Evolutionary conservation across 2,329 filamentous ascomycete genomes (phyloP).

Genomic region (Ophiostoma fasciatum): DNA sequence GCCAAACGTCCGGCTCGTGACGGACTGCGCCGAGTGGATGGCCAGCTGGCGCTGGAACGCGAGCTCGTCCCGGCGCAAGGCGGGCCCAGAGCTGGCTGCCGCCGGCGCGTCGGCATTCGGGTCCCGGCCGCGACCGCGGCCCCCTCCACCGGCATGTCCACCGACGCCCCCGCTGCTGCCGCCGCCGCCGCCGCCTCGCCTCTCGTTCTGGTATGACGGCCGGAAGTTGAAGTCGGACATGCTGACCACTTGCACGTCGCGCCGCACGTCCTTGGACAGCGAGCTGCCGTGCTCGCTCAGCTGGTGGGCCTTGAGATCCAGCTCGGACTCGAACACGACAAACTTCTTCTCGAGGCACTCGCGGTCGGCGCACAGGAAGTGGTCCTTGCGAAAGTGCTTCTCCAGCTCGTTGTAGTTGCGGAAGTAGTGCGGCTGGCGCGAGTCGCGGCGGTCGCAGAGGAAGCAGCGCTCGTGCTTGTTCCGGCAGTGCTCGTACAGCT

Average conservation of each 20-base stretch:
- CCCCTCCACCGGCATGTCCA: constrained; percentile 20
- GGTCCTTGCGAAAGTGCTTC: constrained; percentile 72
- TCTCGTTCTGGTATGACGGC: constrained; percentile 55
- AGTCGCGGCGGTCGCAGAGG: constrained; percentile 64
- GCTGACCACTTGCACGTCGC: constrained; percentile 75
- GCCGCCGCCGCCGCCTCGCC: constrained; percentile 35
- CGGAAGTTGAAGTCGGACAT: constrained; percentile 75
- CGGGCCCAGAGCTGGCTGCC: constrained; percentile 62
- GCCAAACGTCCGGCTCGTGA: constrained; percentile 68
- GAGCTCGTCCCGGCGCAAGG: constrained; percentile 70
- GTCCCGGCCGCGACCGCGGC: constrained; percentile 51
- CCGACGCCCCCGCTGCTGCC: constrained; percentile 22
- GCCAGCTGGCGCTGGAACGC: constrained; percentile 87
- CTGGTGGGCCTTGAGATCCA: constrained; percentile 91
- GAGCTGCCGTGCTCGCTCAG: constrained; percentile 67
- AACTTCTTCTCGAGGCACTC: constrained; percentile 97
- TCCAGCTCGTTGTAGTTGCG: constrained; percentile 77
- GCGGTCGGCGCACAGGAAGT: constrained; percentile 69
- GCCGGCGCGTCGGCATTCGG: constrained; percentile 65
- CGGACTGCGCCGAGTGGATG: constrained; percentile 74
- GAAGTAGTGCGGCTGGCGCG: constrained; percentile 75
- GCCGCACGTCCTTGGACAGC: constrained; percentile 66
- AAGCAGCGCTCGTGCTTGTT: constrained; percentile 93
- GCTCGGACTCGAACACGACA: constrained; percentile 85
- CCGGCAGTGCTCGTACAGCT: constrained; percentile 84